These are phyloP conservation scores for Raffaelea albimanens DNA, from an alignment of 2,329 filamentous ascomycete species.

Conservation along the genomic window DNA sequence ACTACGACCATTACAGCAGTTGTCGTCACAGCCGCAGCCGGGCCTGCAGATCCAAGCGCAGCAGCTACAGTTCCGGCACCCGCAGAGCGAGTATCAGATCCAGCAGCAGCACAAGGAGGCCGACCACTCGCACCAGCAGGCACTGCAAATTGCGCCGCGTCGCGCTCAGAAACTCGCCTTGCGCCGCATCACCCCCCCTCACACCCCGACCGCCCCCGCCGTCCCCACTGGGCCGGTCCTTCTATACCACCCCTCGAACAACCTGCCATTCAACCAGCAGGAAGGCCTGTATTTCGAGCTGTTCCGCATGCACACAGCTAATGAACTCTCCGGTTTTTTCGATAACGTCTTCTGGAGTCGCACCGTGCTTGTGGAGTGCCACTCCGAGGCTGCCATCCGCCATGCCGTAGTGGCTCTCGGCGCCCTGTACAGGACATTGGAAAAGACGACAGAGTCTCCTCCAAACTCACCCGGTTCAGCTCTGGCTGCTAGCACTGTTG, in stretches of 20 bases:
- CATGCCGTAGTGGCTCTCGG: conserved; percentile 59
- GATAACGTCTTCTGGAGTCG: conserved; percentile 57
- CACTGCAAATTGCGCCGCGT: conserved; percentile 14
- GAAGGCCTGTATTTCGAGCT: conserved; percentile 54
- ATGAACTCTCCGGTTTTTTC: conserved; percentile 57
- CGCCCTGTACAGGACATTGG: conserved; percentile 57
- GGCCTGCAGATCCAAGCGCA: neutral
- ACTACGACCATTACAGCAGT: too few relatives aligned
- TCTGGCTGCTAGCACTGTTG: conserved; percentile 18
- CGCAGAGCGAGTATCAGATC: neutral
- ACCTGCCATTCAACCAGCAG: conserved; percentile 36
- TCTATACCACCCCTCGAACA: conserved; percentile 26
- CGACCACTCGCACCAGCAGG: conserved; percentile 6
- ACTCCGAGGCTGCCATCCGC: conserved; percentile 50
- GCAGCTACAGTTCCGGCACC: neutral
- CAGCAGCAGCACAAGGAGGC: neutral
- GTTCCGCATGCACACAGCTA: conserved; percentile 51
- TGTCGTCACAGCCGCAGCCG: too few relatives aligned
- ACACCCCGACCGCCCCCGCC: conserved; percentile 20
- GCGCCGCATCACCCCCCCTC: conserved; percentile 20
- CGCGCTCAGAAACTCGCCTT: conserved; percentile 9
- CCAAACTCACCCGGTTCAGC: conserved; percentile 33
- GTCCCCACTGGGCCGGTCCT: conserved; percentile 16
- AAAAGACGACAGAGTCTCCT: conserved; percentile 43
- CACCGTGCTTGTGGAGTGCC: conserved; percentile 53